Evolutionary conservation across 2,329 filamentous ascomycete genomes (phyloP).

Genomic region (Hypoxylon sp.): DNA sequence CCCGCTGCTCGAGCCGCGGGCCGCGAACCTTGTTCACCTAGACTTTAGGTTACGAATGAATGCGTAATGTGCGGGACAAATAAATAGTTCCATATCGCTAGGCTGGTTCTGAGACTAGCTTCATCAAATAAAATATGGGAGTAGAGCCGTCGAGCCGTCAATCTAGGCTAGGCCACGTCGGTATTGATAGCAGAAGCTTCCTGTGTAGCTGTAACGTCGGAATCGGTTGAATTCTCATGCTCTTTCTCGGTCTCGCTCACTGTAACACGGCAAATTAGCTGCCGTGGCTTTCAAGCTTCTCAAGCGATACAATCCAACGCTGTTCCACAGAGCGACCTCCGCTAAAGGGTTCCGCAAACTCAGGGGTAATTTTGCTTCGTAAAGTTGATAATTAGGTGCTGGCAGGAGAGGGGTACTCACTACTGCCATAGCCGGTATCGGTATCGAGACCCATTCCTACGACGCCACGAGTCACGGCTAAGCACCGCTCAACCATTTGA

Average conservation of each 20-base stretch:
- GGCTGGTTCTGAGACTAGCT: constrained; percentile 4
- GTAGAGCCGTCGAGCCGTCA: constrained; percentile 9
- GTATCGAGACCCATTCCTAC: constrained; percentile 71
- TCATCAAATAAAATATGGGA: constrained; percentile 5
- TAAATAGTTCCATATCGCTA: constrained; percentile 12
- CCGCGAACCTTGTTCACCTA: constrained; percentile 2
- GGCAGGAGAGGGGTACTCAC: constrained; percentile 29
- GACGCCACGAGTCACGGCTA: constrained; percentile 67
- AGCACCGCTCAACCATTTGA: constrained; percentile 67
- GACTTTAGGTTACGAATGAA: background rate
- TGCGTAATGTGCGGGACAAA: constrained; percentile 11
- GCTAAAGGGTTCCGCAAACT: background rate
- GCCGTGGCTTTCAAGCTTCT: background rate
- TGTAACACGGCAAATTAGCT: constrained; percentile 20
- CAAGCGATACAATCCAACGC: background rate
- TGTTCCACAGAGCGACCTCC: background rate
- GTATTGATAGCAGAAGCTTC: constrained; percentile 1
- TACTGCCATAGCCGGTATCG: constrained; percentile 68
- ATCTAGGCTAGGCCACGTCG: constrained; percentile 24
- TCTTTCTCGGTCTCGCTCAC: constrained; percentile 40
- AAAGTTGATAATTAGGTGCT: background rate
- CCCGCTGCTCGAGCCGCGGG: constrained; percentile 14
- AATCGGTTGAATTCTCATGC: constrained; percentile 9
- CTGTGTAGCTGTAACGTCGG: constrained; percentile 11
- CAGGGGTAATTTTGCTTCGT: background rate